Conservation (phyloP, 2,329 filamentous ascomycete species). For the Cladophialophora chaetospira region DNA sequence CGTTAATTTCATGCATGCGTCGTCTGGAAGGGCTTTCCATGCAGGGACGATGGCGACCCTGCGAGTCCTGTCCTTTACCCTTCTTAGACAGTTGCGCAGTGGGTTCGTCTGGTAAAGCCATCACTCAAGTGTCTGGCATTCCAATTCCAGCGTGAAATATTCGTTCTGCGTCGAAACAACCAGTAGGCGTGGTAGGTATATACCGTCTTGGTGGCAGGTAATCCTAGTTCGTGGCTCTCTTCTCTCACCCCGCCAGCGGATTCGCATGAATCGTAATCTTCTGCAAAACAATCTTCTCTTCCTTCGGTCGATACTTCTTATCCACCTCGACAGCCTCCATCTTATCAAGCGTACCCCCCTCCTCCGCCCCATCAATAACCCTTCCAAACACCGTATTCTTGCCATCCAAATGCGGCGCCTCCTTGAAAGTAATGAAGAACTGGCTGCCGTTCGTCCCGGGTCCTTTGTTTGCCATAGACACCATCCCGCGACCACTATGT, state of each 20-base stretch:
- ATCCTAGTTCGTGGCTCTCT: neutral
- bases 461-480: slow-evolving; percentile 62
- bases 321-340: slow-evolving; percentile 61
- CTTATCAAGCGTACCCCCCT: slow-evolving; percentile 57
- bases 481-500: slow-evolving; percentile 59
- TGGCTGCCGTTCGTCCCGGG: slow-evolving; percentile 61
- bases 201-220: neutral
- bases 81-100: too few relatives aligned
- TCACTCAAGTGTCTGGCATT: too few relatives aligned
- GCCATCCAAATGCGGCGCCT: slow-evolving; percentile 65
- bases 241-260: slow-evolving; percentile 58
- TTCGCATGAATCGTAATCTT: slow-evolving; percentile 65
- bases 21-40: too few relatives aligned
- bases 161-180: too few relatives aligned
- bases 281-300: slow-evolving; percentile 58
- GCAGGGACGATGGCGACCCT: too few relatives aligned
- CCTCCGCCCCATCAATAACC: slow-evolving; percentile 52
- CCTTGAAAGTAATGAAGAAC: slow-evolving; percentile 65
- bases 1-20: too few relatives aligned
- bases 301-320: slow-evolving; percentile 59
- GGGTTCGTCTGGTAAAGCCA: too few relatives aligned
- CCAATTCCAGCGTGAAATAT: too few relatives aligned
- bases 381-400: slow-evolving; percentile 68
- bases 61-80: too few relatives aligned
- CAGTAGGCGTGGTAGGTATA: neutral